Evolutionary conservation across 1,284 basidiomycete genomes (phyloP).

Genomic region (Megacollybia platyphylla): DNA sequence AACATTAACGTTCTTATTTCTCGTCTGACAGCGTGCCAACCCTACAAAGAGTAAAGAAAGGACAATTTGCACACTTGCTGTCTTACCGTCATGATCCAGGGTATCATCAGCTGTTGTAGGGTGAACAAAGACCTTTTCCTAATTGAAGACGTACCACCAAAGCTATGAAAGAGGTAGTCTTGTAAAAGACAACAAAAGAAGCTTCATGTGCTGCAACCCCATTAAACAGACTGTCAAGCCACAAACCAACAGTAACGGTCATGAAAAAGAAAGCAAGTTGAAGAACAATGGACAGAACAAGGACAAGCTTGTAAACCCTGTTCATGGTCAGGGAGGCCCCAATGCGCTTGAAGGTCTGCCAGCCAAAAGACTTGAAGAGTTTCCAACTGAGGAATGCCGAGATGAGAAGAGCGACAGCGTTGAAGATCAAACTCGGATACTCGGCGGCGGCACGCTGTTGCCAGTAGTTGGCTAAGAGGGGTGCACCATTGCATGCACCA

Average conservation of each 20-base stretch:
- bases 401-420: conserved; percentile 43
- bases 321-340: conserved; percentile 67
- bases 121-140: conserved; percentile 5
- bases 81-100: conserved; percentile 51
- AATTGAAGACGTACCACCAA: conserved; percentile 33
- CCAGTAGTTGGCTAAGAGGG: conserved; percentile 52
- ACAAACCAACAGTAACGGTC: conserved; percentile 51
- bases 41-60: conserved; percentile 21
- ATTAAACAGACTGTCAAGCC: conserved; percentile 66
- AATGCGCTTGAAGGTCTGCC: conserved; percentile 77
- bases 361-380: conserved; percentile 65
- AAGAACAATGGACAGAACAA: conserved; percentile 58
- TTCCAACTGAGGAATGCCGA: conserved; percentile 61
- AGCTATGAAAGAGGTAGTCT: conserved; percentile 40
- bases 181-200: conserved; percentile 32
- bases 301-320: conserved; percentile 59
- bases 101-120: conserved; percentile 40
- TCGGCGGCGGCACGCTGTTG: conserved; percentile 38
- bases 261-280: conserved; percentile 72
- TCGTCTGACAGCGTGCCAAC: conserved; percentile 62
- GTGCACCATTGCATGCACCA: conserved; percentile 43
- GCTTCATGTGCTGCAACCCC: conserved; percentile 45
- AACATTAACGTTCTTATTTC: conserved; percentile 49
- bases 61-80: background rate
- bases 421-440: conserved; percentile 52